These are phyloP conservation scores for Picea abies DNA, from an alignment of 83 land plant species.

Conservation along the genomic window DNA sequence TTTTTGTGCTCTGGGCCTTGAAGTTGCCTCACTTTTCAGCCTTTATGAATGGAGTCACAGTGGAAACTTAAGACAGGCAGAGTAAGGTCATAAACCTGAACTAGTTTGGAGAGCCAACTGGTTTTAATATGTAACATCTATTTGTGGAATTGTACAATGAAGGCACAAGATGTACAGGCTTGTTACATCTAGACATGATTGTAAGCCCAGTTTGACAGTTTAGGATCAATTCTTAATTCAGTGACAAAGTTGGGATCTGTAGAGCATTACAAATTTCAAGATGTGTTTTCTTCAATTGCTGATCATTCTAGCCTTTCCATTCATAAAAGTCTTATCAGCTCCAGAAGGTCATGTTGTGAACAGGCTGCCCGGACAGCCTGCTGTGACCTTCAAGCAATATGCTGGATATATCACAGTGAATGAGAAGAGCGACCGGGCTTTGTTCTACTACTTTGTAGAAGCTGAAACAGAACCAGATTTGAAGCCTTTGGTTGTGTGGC, in stretches of 20 bases:
- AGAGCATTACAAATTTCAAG: background rate
- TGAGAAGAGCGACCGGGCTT: background rate
- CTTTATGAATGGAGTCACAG: background rate
- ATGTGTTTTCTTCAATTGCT: background rate
- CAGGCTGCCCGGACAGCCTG: conserved; percentile 9
- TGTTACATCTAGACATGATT: background rate
- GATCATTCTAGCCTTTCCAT: background rate
- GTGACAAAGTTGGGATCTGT: background rate
- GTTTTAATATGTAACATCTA: background rate
- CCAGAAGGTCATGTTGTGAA: background rate
- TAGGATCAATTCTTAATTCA: background rate
- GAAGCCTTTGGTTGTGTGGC: conserved; percentile 12
- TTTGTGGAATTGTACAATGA: conserved; percentile 3
- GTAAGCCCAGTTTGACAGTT: background rate
- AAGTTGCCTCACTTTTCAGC: background rate
- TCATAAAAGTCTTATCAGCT: conserved; percentile 14
- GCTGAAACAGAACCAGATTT: background rate
- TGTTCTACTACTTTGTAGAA: conserved; percentile 14
- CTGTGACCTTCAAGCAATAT: conserved; percentile 15
- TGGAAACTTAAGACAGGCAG: background rate
- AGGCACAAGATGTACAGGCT: background rate
- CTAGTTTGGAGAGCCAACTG: background rate
- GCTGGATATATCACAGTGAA: background rate
- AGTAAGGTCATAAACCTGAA: background rate
- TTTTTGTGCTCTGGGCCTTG: no score